A percentile compares a stretch with the other conserved stretches of the same genome.
Evolutionary conservation across 2,329 filamentous ascomycete species (phyloP).

Genomic region (Malbranchea cinnamomea): DNA sequence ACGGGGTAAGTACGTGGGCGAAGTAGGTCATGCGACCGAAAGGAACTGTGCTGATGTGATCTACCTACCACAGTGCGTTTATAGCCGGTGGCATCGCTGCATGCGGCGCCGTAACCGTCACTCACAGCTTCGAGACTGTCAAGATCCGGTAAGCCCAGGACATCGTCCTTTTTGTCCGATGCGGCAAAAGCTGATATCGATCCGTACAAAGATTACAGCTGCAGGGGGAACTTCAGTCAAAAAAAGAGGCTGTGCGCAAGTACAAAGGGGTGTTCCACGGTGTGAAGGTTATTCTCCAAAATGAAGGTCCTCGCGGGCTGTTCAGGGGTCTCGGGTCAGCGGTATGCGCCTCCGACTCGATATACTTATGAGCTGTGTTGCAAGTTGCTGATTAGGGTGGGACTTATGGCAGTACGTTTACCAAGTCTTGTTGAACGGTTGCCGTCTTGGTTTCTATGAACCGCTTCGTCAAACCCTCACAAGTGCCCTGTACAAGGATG

Average conservation of each 20-base stretch:
- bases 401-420: slow-evolving; percentile 62
- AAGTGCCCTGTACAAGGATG: slow-evolving; percentile 53
- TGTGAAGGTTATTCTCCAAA: slow-evolving; percentile 73
- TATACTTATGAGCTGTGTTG: background rate
- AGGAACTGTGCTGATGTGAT: slow-evolving; percentile 8
- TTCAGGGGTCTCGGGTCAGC: slow-evolving; percentile 83
- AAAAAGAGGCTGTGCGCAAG: slow-evolving; percentile 68
- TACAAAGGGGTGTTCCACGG: slow-evolving; percentile 89
- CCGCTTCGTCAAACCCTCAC: slow-evolving; percentile 66
- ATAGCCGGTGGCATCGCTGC: slow-evolving; percentile 92
- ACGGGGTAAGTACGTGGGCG: slow-evolving; percentile 32
- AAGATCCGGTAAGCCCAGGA: slow-evolving; percentile 80
- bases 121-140: slow-evolving; percentile 95
- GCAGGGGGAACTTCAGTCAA: slow-evolving; percentile 85
- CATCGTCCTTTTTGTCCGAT: background rate
- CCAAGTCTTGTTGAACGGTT: slow-evolving; percentile 91
- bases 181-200: background rate
- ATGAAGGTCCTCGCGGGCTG: slow-evolving; percentile 74
- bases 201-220: slow-evolving; percentile 58
- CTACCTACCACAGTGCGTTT: slow-evolving; percentile 50
- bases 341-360: slow-evolving; percentile 24
- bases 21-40: background rate
- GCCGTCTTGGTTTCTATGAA: slow-evolving; percentile 93
- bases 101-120: slow-evolving; percentile 92
- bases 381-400: too few species aligned